These are phyloP conservation scores for Pyrenophora tritici-repentis DNA, from an alignment of 2,329 filamentous ascomycete species.

Conservation along the genomic window DNA sequence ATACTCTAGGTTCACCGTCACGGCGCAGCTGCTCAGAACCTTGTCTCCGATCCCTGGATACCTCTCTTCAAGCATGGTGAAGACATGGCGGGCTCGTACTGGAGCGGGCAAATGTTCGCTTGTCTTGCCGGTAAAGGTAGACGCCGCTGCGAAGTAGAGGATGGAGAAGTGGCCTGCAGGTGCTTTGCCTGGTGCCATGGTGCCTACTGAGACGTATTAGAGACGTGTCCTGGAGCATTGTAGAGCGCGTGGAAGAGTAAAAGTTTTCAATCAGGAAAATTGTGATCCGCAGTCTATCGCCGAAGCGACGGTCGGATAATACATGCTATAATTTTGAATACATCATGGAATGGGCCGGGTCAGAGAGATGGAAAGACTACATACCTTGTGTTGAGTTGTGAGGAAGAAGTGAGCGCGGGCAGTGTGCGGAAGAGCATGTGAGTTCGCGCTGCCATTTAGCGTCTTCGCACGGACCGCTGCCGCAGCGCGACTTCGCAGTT, in stretches of 20 bases:
- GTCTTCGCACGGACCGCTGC: slow-evolving; percentile 17
- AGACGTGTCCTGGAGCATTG: not conserved
- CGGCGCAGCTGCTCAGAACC: slow-evolving; percentile 72
- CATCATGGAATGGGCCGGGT: slow-evolving; percentile 37
- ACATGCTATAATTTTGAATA: slow-evolving; percentile 53
- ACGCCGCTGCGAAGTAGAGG: slow-evolving; percentile 80
- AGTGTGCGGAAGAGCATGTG: slow-evolving; percentile 23
- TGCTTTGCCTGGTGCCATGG: slow-evolving; percentile 53
- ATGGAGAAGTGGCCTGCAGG: slow-evolving; percentile 73
- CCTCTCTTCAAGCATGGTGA: slow-evolving; percentile 67
- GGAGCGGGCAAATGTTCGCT: slow-evolving; percentile 70
- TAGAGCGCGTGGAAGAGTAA: not conserved
- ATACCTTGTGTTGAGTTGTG: slow-evolving; percentile 25
- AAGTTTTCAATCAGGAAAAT: slow-evolving; percentile 38
- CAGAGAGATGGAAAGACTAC: slow-evolving; percentile 8
- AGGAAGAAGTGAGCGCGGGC: slow-evolving; percentile 5
- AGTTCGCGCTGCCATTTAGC: slow-evolving; percentile 22
- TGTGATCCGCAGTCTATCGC: slow-evolving; percentile 39
- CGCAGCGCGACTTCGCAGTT: slow-evolving; percentile 25
- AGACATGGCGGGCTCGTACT: slow-evolving; percentile 65
- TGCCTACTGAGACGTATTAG: slow-evolving; percentile 24
- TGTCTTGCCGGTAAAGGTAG: slow-evolving; percentile 71
- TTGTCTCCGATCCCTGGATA: slow-evolving; percentile 72
- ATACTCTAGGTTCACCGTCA: slow-evolving; percentile 82
- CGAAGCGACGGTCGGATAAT: slow-evolving; percentile 52